Conservation (phyloP, 2,329 filamentous ascomycete species). For the Gliomastix tumulicola region DNA sequence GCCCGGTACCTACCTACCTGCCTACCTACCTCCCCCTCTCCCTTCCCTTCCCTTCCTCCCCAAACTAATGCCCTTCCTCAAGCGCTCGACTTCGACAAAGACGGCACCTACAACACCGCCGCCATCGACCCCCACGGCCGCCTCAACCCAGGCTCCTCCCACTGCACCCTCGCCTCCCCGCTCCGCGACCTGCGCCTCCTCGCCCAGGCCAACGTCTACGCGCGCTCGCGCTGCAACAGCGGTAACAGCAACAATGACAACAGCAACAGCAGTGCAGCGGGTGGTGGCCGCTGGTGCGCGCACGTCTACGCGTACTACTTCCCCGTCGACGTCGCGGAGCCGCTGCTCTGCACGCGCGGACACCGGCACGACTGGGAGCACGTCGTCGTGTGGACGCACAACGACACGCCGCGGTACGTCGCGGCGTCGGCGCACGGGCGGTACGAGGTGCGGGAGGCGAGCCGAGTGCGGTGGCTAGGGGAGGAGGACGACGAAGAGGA, state of each 20-base stretch:
- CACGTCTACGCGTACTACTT: constrained; percentile 17
- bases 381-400: constrained; percentile 11
- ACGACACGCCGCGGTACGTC: constrained; percentile 9
- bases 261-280: no score
- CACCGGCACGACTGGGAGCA: constrained; percentile 17
- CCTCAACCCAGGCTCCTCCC: constrained; percentile 17
- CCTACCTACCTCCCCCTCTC: no score
- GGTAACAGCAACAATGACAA: no score
- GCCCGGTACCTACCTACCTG: neutral
- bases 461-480: constrained; percentile 11
- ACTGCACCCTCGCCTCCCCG: constrained; percentile 1
- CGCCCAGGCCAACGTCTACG: constrained; percentile 15
- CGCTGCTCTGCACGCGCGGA: no score
- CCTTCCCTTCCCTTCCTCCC: no score
- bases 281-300: no score
- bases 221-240: constrained; percentile 13
- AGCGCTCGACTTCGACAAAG: constrained; percentile 26
- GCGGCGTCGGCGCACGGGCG: constrained; percentile 19
- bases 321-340: constrained; percentile 12
- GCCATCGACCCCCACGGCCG: constrained; percentile 21
- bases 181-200: constrained; percentile 20
- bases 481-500: no score
- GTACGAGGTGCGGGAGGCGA: constrained; percentile 13
- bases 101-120: constrained; percentile 26
- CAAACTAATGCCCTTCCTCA: no score